Evolutionary conservation across 768 basidiomycete genomes (phyloP).

Genomic region (Suillus luteus): DNA sequence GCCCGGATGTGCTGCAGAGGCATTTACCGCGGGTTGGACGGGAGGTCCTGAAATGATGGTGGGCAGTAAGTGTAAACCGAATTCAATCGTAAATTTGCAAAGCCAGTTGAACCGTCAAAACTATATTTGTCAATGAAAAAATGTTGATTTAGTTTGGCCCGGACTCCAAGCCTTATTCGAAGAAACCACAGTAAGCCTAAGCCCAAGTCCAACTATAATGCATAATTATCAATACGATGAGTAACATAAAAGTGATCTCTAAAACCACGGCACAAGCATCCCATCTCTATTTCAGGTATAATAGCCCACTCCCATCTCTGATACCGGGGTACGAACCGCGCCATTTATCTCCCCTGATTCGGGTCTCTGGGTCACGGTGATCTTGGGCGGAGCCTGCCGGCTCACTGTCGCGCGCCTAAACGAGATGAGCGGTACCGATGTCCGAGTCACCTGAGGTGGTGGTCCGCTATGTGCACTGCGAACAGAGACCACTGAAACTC

Average conservation of each 20-base stretch:
- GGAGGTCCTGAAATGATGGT: neutral
- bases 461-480: neutral
- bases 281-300: neutral
- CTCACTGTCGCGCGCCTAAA: slow-evolving; percentile 9
- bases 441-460: neutral
- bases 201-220: neutral
- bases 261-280: neutral
- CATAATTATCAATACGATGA: neutral
- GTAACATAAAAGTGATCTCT: neutral
- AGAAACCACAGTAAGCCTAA: neutral
- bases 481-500: slow-evolving; percentile 7
- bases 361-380: slow-evolving; percentile 5
- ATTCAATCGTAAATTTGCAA: neutral
- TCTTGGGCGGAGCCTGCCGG: slow-evolving; percentile 4
- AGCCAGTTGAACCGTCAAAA: neutral
- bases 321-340: neutral
- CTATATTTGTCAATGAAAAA: neutral
- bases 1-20: neutral
- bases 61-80: neutral
- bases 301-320: neutral
- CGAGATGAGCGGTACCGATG: slow-evolving; percentile 3
- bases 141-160: neutral
- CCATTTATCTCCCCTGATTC: slow-evolving; percentile 7
- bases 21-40: neutral
- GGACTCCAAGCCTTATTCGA: neutral